These are phyloP conservation scores for Gymnopus androsaceus DNA, from an alignment of 1,284 basidiomycete species.

Conservation along the genomic window DNA sequence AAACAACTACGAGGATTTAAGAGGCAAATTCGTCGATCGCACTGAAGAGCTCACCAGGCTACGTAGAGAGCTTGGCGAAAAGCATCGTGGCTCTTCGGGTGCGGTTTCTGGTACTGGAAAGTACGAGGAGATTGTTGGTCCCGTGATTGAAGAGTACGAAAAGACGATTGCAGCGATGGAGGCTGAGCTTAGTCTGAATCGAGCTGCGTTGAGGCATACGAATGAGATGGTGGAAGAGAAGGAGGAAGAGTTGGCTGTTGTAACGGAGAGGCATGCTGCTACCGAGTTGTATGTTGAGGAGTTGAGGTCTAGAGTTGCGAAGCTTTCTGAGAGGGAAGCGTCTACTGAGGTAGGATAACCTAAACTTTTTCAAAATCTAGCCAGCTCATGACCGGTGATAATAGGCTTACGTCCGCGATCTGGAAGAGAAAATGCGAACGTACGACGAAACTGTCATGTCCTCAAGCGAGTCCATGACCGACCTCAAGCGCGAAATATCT, in stretches of 20 bases:
- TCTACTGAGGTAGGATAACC: constrained; percentile 77
- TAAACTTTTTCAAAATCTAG: constrained; percentile 4
- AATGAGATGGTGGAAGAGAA: constrained; percentile 92
- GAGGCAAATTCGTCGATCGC: constrained; percentile 82
- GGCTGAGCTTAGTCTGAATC: constrained; percentile 87
- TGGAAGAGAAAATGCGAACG: constrained; percentile 86
- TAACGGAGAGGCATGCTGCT: constrained; percentile 70
- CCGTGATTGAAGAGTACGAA: constrained; percentile 98
- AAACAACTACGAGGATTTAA: constrained; percentile 80
- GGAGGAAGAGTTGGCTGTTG: constrained; percentile 71
- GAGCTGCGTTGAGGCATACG: constrained; percentile 85
- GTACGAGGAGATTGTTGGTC: constrained; percentile 96
- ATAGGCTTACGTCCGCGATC: constrained; percentile 87
- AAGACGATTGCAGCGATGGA: constrained; percentile 96
- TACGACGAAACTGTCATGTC: constrained; percentile 78
- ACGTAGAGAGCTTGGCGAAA: constrained; percentile 74
- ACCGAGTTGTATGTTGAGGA: constrained; percentile 88
- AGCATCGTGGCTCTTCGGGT: constrained; percentile 64
- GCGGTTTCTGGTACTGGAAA: constrained; percentile 72
- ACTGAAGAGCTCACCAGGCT: constrained; percentile 85
- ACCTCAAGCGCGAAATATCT: constrained; percentile 82
- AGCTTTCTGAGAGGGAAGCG: constrained; percentile 85
- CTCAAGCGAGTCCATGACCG: constrained; percentile 76
- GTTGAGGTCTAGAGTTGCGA: constrained; percentile 76
- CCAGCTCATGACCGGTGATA: not conserved